Evolutionary conservation across 73 alveolate species (phyloP), one percentile per base, ranked within the genome.

Genomic region (Paramecium pentaurelia): DNA sequence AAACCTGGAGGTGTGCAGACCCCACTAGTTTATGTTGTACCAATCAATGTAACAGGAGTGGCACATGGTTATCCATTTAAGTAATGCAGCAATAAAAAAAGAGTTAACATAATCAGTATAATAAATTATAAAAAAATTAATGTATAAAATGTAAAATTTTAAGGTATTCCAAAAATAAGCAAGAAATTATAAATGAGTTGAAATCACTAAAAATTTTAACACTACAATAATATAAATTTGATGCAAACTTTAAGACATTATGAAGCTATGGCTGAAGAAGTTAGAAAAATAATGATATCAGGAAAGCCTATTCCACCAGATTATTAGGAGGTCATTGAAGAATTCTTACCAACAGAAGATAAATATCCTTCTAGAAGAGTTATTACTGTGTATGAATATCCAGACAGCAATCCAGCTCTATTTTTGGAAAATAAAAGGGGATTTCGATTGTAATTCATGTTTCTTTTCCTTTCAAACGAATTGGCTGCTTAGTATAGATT

Each of bases 51-150:
- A 10, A 22, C 73, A 8, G 91, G 91, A 80, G 75, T 36, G 16
- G 91, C 58, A 49, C 91, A 80, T 27, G 91, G 91, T 49, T 80
- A 54, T 16, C 70, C 70, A 54, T 54, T 54, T 54, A 54, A 54
- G 70, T 54, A 54, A n/a, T 54, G 70, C 9, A 54, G 70, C 70
- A 54, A 54, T 54, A 54, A 54, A 54, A 54, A 54, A 0, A 54
- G 70, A 5, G 70, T 54, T 54, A 54, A 1, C 70, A 54, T 54
- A 18, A 16, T 54, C 60, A 47, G 60, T 47, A 47, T 47, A 47
- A 47, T 47, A 47, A 47, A 11, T 47, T 47, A 47, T 18, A 54
- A 18, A 54, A n/a, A 54, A 40, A 40, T 49, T 49, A 14, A 49
- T 49, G 22, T 14, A 49, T 49, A 49, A 16, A 49, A 14, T 49